Conservation (phyloP, 2,329 filamentous ascomycete genomes). For the Xylariaceae sp. region DNA sequence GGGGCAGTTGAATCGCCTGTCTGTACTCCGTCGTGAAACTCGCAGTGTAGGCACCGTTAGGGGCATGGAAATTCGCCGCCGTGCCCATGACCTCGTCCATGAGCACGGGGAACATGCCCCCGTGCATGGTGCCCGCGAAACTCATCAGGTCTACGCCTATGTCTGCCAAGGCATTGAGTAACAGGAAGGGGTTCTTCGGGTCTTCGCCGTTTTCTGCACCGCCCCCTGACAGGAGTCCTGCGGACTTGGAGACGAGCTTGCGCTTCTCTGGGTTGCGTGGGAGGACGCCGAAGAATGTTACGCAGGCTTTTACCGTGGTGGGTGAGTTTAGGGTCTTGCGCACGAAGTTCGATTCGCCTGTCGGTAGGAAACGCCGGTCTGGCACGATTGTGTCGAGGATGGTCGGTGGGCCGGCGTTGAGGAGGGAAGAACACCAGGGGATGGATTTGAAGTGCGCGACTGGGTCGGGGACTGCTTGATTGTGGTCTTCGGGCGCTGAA, state of each 20-base stretch:
- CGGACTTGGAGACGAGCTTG: slow-evolving; percentile 7
- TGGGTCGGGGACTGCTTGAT: slow-evolving; percentile 25
- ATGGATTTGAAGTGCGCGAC: slow-evolving; percentile 28
- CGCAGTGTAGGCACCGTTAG: slow-evolving; percentile 28
- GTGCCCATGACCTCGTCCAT: slow-evolving; percentile 33
- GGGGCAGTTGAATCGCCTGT: slow-evolving; percentile 24
- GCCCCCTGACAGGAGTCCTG: slow-evolving; percentile 17
- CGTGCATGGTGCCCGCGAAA: slow-evolving; percentile 28
- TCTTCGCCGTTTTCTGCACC: slow-evolving; percentile 20
- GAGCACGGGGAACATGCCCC: slow-evolving; percentile 28
- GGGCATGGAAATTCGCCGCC: slow-evolving; percentile 26
- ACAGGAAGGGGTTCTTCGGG: slow-evolving; percentile 27
- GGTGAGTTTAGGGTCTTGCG: slow-evolving; percentile 27
- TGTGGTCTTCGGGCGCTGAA: slow-evolving; percentile 14
- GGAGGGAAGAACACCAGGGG: slow-evolving; percentile 28
- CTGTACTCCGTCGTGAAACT: slow-evolving; percentile 27
- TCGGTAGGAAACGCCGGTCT: slow-evolving; percentile 25
- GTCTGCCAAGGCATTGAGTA: slow-evolving; percentile 26
- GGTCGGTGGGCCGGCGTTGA: slow-evolving; percentile 16
- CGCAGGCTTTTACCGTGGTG: slow-evolving; percentile 24
- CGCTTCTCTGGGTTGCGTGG: neutral
- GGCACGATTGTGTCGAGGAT: slow-evolving; percentile 20
- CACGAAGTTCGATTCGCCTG: slow-evolving; percentile 27
- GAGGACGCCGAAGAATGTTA: slow-evolving; percentile 21
- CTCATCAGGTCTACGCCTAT: slow-evolving; percentile 24